A percentile compares a stretch with the other conserved stretches of the same genome.
phyloP scores from a whole-genome alignment of 2,329 filamentous ascomycete genomes.

The Colletotrichum sp. region DNA sequence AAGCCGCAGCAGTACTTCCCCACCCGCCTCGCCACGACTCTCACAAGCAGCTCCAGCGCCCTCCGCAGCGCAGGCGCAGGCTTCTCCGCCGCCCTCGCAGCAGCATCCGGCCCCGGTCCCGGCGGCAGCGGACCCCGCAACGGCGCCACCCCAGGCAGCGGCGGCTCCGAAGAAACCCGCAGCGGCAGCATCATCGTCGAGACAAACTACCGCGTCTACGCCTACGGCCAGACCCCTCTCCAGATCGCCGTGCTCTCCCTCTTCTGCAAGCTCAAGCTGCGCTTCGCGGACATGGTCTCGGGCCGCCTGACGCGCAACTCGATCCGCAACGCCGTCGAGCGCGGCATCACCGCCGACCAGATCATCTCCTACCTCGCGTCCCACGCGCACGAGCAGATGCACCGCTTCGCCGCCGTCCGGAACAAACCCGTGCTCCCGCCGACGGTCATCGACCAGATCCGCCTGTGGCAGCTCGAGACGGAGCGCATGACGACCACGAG shows the following conservation, averaged over 20 bases:
- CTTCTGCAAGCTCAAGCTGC: constrained; percentile 86
- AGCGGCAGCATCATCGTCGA: constrained; percentile 90
- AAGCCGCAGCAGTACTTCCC: constrained; percentile 77
- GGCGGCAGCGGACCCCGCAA: constrained; percentile 28
- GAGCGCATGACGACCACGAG: constrained; percentile 87
- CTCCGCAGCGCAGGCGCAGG: constrained; percentile 74
- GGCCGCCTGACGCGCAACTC: constrained; percentile 90
- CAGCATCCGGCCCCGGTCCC: constrained; percentile 34
- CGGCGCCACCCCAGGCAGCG: constrained; percentile 37
- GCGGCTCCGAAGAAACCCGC: constrained; percentile 51
- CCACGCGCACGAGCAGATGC: constrained; percentile 95
- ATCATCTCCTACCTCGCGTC: constrained; percentile 92
- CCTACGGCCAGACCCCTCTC: constrained; percentile 91
- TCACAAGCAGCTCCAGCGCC: constrained; percentile 75
- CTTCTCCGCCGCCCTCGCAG: constrained; percentile 69
- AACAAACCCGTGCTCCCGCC: constrained; percentile 82
- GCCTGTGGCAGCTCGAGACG: constrained; percentile 96
- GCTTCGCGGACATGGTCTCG: constrained; percentile 93
- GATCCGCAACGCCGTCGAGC: constrained; percentile 83
- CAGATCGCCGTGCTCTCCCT: constrained; percentile 94
- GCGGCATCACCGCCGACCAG: constrained; percentile 93
- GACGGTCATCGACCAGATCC: constrained; percentile 96
- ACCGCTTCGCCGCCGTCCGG: constrained; percentile 63
- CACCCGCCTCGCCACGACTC: constrained; percentile 90
- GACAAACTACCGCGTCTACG: constrained; percentile 97